Base-by-base conservation (phyloP, 1,284 basidiomycete species). In the Cryptococcus floricola region DNA sequence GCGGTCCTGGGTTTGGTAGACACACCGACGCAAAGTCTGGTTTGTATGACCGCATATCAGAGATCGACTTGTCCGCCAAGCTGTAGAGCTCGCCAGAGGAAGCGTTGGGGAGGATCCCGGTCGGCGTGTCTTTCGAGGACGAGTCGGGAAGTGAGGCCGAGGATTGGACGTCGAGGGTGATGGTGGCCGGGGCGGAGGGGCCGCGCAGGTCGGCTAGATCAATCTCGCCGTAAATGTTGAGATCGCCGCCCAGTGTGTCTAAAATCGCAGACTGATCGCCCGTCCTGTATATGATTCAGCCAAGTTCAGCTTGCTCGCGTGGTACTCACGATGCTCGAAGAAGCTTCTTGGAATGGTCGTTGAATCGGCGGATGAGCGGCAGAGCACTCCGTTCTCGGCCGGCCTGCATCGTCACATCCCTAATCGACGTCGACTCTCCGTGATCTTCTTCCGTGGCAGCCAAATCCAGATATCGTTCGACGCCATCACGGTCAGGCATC, bases 281-380 rank as follows among this genome's bases (percentile, higher is more conserved):
- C 16, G 34, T 50, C 5, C 46, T 48, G 28, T 18, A 37, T 10
- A 18, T 19, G 10, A 12, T 5, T 31, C 7, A 44, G 4, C 48
- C 13, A 38, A 3, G 16, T 10, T 12, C 9, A n/a, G 2, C 34
- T 34, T 34, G 31, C 31, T 34, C 6, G 10, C 6, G 31, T 19
- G 39, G 4, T 6, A 59, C 64, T 53, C 46, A 65, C 64, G 65
- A 63, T 23, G 48, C 38, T 12, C 58, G 57, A 8, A 98, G 80
- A 14, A 98, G 78, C 61, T 91, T 81, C 66, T 94, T 89, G 0
- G 91, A 95, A 75, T 98, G 96, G 69, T 97, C 91, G 70, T 98
- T 98, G 79, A 98, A 98, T 66, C 95, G 88, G 43, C 96, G 83
- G 66, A 99, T 97, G 37, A 98, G 82, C 0, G 96, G 96, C 39